Evolutionary conservation across 352 stramenopile genomes (phyloP).

Genomic region (Pythium aquatile): DNA sequence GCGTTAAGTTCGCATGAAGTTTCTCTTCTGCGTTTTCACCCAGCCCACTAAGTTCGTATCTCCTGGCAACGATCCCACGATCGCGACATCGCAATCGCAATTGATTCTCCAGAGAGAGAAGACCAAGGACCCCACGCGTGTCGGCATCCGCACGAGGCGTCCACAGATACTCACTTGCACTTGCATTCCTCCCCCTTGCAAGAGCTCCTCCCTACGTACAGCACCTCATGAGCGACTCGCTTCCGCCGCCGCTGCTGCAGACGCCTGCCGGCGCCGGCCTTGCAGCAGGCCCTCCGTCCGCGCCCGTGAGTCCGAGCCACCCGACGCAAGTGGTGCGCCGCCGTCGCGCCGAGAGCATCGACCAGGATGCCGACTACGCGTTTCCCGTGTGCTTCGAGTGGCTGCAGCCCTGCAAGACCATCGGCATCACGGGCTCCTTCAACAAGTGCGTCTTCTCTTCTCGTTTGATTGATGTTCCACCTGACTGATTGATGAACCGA

Average conservation of each 20-base stretch:
- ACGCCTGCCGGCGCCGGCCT: neutral
- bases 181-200: neutral
- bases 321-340: slow-evolving; percentile 14
- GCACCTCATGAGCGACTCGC: slow-evolving; percentile 15
- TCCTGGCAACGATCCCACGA: neutral
- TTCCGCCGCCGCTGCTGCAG: slow-evolving; percentile 8
- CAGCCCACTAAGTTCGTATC: neutral
- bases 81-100: slow-evolving; percentile 2
- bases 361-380: slow-evolving; percentile 42
- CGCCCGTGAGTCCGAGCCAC: slow-evolving; percentile 20
- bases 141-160: no score
- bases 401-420: slow-evolving; percentile 45
- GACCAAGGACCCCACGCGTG: neutral
- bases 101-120: neutral
- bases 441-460: slow-evolving; percentile 57
- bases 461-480: neutral
- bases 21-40: neutral
- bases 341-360: slow-evolving; percentile 29
- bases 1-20: no score
- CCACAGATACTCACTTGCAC: neutral
- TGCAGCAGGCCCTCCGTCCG: slow-evolving; percentile 10
- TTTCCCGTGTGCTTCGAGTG: slow-evolving; percentile 67
- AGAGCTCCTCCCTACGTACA: no score
- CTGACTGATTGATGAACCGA: neutral
- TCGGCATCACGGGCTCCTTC: slow-evolving; percentile 77